Percentiles rank a stretch among this genome's conserved stretches.
Conservation (phyloP, 225 moss, liverwort and hornwort species). For the Pseudoscleropodium purum region DNA sequence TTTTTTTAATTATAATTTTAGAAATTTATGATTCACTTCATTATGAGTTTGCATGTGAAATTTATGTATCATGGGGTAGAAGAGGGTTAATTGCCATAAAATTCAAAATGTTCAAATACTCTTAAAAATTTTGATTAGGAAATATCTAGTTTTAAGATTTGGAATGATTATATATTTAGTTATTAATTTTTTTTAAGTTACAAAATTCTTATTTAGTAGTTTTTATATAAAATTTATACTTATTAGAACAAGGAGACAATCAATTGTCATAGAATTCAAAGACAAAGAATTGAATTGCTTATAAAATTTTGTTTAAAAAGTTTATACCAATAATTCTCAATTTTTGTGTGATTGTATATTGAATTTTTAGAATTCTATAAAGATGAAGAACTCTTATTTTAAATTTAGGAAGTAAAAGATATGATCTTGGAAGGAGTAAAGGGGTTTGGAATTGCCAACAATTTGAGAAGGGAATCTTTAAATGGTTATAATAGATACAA, state of each 20-base stretch:
- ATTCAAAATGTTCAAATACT: rapidly evolving
- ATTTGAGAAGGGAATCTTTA: too few species aligned
- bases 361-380: too few species aligned
- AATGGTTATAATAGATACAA: too few species aligned
- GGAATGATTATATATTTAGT: background rate
- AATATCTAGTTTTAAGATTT: background rate
- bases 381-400: too few species aligned
- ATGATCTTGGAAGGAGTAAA: too few species aligned
- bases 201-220: background rate
- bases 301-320: too few species aligned
- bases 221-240: background rate
- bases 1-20: background rate
- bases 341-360: too few species aligned
- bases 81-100: background rate
- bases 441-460: rapidly evolving
- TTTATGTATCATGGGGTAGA: background rate
- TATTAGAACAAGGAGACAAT: too few species aligned
- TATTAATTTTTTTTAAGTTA: background rate
- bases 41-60: background rate
- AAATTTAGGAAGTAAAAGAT: too few species aligned
- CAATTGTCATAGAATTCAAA: too few species aligned
- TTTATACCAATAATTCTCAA: too few species aligned
- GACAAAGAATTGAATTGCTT: too few species aligned
- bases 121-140: background rate
- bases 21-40: background rate